Conservation (phyloP, 2,329 filamentous ascomycete species). For the Ophiocordyceps robertsii region DNA sequence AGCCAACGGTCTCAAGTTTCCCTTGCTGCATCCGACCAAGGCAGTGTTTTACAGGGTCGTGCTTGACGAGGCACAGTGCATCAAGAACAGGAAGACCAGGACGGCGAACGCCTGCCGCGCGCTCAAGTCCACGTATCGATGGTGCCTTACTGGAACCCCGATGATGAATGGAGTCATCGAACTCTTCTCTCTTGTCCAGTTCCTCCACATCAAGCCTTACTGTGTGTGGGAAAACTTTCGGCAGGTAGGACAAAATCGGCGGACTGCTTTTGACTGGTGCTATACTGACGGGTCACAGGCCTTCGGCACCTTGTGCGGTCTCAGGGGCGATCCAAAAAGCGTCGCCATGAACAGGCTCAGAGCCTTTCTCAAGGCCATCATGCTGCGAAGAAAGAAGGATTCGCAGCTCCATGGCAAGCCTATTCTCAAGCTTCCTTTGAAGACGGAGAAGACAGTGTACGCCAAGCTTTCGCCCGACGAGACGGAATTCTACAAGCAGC, state of each 20-base stretch:
- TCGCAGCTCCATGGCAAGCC: constrained; percentile 69
- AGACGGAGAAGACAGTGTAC: constrained; percentile 64
- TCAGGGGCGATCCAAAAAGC: constrained; percentile 33
- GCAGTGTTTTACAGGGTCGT: constrained; percentile 68
- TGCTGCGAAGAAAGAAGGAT: constrained; percentile 71
- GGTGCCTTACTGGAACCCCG: constrained; percentile 71
- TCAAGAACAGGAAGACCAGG: constrained; percentile 66
- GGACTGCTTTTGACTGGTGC: not conserved
- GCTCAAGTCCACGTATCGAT: constrained; percentile 57
- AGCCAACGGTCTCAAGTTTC: constrained; percentile 25
- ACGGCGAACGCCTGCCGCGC: constrained; percentile 54
- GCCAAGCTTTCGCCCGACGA: constrained; percentile 63
- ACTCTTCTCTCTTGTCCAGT: constrained; percentile 63
- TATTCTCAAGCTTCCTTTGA: constrained; percentile 61
- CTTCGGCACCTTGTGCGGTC: constrained; percentile 27
- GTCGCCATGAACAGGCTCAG: constrained; percentile 62
- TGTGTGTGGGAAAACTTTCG: constrained; percentile 50
- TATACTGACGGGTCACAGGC: constrained; percentile 11
- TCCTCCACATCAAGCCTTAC: constrained; percentile 67
- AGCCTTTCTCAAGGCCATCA: constrained; percentile 62
- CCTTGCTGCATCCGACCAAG: constrained; percentile 44
- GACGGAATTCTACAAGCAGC: constrained; percentile 60
- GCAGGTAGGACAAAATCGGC: constrained; percentile 21
- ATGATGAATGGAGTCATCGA: constrained; percentile 82
- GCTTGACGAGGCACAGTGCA: constrained; percentile 73